phyloP scores from a whole-genome alignment of 805 yeast species.

The Kregervanrija pseudodelftensis region DNA sequence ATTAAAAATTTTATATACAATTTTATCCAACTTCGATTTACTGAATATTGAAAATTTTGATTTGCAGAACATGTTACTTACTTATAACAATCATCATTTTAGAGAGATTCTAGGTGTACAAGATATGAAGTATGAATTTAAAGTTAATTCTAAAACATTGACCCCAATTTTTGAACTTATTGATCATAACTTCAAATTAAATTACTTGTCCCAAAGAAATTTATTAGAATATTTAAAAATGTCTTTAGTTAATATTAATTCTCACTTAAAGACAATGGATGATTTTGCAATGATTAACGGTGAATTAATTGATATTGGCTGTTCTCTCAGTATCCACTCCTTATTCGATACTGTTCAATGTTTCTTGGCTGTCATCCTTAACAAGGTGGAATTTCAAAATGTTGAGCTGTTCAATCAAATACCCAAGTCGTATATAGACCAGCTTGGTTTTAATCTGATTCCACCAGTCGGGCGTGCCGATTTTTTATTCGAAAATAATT shows the following conservation, averaged over 20 bases:
- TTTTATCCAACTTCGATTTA: constrained; percentile 6
- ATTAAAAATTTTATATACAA: constrained; percentile 2
- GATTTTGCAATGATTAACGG: constrained; percentile 16
- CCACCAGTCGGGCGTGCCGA: constrained; percentile 26
- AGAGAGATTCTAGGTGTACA: constrained; percentile 17
- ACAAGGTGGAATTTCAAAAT: constrained; percentile 9
- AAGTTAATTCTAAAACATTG: constrained; percentile 15
- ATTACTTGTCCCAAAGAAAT: constrained; percentile 16
- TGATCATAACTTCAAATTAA: constrained; percentile 25
- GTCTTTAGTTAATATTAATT: constrained; percentile 14
- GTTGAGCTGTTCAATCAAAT: constrained; percentile 4
- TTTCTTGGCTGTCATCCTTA: constrained; percentile 15
- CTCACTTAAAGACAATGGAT: constrained; percentile 13
- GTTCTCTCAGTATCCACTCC: constrained; percentile 30
- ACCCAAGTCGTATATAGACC: constrained; percentile 9
- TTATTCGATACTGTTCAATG: constrained; percentile 23
- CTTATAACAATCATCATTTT: constrained; percentile 11
- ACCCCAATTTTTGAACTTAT: constrained; percentile 24
- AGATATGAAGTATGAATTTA: constrained; percentile 6
- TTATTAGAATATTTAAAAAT: constrained; percentile 16
- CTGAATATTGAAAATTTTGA: background rate
- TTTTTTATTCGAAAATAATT: constrained; percentile 19
- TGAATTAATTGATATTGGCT: constrained; percentile 25
- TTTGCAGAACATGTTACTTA: background rate
- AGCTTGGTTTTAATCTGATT: constrained; percentile 21